A percentile compares a stretch with the other conserved stretches of the same genome.
Conservation (phyloP, 2,329 filamentous ascomycete species). For the Allantophomopsis lycopodina region DNA sequence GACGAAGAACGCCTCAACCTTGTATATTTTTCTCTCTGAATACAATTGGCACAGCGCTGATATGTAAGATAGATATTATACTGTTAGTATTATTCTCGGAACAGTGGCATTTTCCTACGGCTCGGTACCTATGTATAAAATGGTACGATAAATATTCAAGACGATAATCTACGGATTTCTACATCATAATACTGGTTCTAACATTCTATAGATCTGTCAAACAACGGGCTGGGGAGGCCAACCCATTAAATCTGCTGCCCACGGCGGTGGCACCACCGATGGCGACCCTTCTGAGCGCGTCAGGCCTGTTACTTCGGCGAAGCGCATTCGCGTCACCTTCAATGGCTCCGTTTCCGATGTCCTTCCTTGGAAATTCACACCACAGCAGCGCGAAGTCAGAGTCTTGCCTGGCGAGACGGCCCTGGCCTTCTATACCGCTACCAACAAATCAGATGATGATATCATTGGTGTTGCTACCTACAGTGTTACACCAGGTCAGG, state of each 20-base stretch:
- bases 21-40: slow-evolving; percentile 26
- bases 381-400: slow-evolving; percentile 91
- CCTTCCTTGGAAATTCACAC: slow-evolving; percentile 92
- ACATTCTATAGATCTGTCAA: slow-evolving; percentile 52
- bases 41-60: neutral
- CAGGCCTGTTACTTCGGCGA: slow-evolving; percentile 64
- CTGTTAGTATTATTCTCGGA: slow-evolving; percentile 62
- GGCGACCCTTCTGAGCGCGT: slow-evolving; percentile 62
- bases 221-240: slow-evolving; percentile 88
- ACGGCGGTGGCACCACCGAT: slow-evolving; percentile 28
- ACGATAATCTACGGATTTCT: neutral
- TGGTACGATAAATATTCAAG: slow-evolving; percentile 34
- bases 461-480: slow-evolving; percentile 98
- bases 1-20: slow-evolving; percentile 52
- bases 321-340: slow-evolving; percentile 89
- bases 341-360: slow-evolving; percentile 91
- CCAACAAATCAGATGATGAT: slow-evolving; percentile 77
- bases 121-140: slow-evolving; percentile 78
- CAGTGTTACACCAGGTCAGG: slow-evolving; percentile 89
- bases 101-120: slow-evolving; percentile 73
- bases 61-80: slow-evolving; percentile 48
- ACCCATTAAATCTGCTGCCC: slow-evolving; percentile 68
- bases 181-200: slow-evolving; percentile 3
- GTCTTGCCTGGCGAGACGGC: slow-evolving; percentile 94
- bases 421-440: slow-evolving; percentile 93